Evolutionary conservation across 768 basidiomycete genomes (phyloP).

Genomic region (Lactarius indigo): DNA sequence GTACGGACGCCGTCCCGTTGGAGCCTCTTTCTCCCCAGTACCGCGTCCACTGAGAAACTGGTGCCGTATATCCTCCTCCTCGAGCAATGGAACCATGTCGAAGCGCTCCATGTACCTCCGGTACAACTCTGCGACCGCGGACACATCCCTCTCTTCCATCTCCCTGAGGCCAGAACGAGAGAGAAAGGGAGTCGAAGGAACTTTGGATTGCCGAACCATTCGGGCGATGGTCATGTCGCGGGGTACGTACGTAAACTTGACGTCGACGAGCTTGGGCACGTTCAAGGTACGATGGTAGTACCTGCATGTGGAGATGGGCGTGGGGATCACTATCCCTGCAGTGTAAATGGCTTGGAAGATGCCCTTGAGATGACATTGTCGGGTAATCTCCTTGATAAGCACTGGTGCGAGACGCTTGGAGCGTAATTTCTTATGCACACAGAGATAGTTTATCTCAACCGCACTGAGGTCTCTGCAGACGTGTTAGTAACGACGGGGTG

Average conservation of each 20-base stretch:
- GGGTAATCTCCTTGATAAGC: conserved; percentile 95
- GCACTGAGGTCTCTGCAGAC: conserved; percentile 57
- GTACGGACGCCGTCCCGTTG: conserved; percentile 51
- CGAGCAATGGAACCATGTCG: conserved; percentile 73
- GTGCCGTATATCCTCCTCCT: conserved; percentile 76
- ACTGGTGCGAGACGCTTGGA: conserved; percentile 94
- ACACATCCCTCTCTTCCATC: conserved; percentile 79
- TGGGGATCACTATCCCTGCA: conserved; percentile 88
- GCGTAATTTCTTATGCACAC: conserved; percentile 95
- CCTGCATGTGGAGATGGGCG: conserved; percentile 86
- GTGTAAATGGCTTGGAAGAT: conserved; percentile 98
- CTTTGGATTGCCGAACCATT: conserved; percentile 73
- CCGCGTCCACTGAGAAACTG: conserved; percentile 87
- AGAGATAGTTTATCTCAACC: conserved; percentile 96
- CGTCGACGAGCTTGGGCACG: conserved; percentile 86
- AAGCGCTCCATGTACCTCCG: conserved; percentile 80
- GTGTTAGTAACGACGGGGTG: conserved; percentile 12
- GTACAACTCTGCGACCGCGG: conserved; percentile 66
- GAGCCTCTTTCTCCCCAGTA: conserved; percentile 44
- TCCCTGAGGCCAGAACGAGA: conserved; percentile 67
- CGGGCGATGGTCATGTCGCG: conserved; percentile 88
- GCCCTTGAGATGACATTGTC: conserved; percentile 83
- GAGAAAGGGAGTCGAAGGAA: conserved; percentile 49
- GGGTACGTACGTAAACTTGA: conserved; percentile 85
- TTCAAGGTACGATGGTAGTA: conserved; percentile 93